phyloP scores from a whole-genome alignment of 169 alveolate species.

The Plasmodium berghei region DNA sequence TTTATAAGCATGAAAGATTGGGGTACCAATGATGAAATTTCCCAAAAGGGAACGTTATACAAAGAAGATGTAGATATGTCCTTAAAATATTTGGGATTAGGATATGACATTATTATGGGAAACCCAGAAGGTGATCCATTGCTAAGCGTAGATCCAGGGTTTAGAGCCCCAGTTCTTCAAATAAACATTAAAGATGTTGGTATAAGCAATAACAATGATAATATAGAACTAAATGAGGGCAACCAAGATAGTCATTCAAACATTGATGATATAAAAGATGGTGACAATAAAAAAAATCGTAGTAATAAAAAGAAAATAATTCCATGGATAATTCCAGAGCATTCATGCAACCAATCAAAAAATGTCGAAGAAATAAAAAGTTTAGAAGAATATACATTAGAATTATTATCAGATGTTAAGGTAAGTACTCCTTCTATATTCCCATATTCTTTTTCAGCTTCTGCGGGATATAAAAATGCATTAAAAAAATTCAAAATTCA shows the following conservation, averaged over 20 bases:
- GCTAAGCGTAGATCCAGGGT: constrained; percentile 89
- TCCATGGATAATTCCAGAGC: constrained; percentile 77
- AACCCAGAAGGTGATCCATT: constrained; percentile 90
- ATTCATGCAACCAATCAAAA: constrained; percentile 75
- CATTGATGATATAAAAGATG: neutral
- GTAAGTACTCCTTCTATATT: constrained; percentile 79
- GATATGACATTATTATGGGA: constrained; percentile 88
- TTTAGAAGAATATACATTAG: constrained; percentile 82
- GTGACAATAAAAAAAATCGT: neutral
- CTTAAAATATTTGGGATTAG: constrained; percentile 86
- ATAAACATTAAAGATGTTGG: constrained; percentile 39
- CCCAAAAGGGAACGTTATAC: neutral
- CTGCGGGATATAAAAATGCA: constrained; percentile 85
- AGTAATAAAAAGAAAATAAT: neutral
- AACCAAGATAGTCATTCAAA: too few species aligned
- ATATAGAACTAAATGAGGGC: too few species aligned
- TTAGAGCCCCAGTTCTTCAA: constrained; percentile 86
- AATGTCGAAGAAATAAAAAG: constrained; percentile 73
- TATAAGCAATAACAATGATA: neutral
- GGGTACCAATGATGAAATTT: constrained; percentile 6
- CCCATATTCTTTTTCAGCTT: constrained; percentile 88
- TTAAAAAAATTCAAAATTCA: constrained; percentile 80
- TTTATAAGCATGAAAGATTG: neutral
- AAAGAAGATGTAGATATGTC: constrained; percentile 35
- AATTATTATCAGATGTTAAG: constrained; percentile 87